phyloP scores from a whole-genome alignment of 2,329 filamentous ascomycete genomes.

The Eutypa lata region DNA sequence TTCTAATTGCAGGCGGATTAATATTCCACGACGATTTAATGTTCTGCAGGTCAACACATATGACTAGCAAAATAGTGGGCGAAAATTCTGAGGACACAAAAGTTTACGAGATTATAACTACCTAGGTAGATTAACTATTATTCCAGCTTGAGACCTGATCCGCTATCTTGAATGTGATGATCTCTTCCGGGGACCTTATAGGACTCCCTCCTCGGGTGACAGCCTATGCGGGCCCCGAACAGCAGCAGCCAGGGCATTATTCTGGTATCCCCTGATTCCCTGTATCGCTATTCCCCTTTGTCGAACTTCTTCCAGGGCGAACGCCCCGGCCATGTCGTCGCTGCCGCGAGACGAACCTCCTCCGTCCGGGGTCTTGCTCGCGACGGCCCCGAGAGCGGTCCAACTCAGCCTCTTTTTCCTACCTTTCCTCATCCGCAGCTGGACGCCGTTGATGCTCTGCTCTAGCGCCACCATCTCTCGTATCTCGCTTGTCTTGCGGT shows the following conservation, averaged over 20 bases:
- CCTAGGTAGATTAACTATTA: too few species aligned
- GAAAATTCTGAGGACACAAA: too few species aligned
- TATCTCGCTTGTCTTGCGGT: conserved; percentile 39
- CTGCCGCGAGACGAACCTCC: conserved; percentile 23
- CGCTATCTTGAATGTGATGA: too few species aligned
- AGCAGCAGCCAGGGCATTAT: conserved; percentile 13
- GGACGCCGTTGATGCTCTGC: conserved; percentile 24
- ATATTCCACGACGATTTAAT: too few species aligned
- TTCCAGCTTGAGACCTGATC: too few species aligned
- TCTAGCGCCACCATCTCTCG: conserved; percentile 38
- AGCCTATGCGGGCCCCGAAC: conserved; percentile 6
- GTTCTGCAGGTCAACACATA: too few species aligned
- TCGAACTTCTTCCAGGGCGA: conserved; percentile 18
- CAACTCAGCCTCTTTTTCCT: conserved; percentile 35
- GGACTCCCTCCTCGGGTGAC: background rate
- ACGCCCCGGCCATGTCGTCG: conserved; percentile 28
- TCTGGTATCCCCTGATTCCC: conserved; percentile 16
- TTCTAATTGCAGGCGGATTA: too few species aligned
- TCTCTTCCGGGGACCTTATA: too few species aligned
- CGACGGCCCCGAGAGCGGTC: conserved; percentile 36
- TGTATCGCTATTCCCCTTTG: conserved; percentile 12
- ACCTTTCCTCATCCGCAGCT: conserved; percentile 15
- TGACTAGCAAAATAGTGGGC: too few species aligned
- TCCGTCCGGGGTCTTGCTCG: conserved; percentile 14
- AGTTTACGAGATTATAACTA: too few species aligned